Evolutionary conservation across 75 land plant genomes (phyloP), one percentile per base, ranked within the genome.

Genomic region (Picea glauca): DNA sequence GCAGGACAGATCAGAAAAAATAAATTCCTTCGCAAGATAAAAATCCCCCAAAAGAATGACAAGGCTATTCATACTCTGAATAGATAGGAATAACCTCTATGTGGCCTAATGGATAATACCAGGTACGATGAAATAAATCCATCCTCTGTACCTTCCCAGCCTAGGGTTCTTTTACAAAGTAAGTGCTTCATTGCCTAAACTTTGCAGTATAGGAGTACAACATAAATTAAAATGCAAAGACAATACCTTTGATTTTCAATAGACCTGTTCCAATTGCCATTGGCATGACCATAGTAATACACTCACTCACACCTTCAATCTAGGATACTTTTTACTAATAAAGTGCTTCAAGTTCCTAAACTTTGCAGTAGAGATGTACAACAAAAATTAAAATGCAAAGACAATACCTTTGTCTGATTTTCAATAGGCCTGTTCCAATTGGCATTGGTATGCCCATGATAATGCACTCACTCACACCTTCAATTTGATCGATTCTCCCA

Each of bases 271-370:
- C n/a, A n/a, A n/a, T n/a, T n/a, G n/a, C n/a, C n/a, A n/a, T n/a
- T n/a, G n/a, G n/a, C n/a, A n/a, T n/a, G n/a, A n/a, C n/a, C n/a
- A n/a, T n/a, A n/a, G n/a, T n/a, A n/a, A n/a, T n/a, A n/a, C n/a
- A n/a, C n/a, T n/a, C n/a, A n/a, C n/a, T n/a, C n/a, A n/a, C n/a
- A n/a, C n/a, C n/a, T n/a, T n/a, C n/a, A n/a, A n/a, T n/a, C n/a
- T n/a, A n/a, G n/a, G n/a, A 96, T 97, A 89, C 90, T 78, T 67
- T 13, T 5, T 30, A 18, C 6, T 30, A 63, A 30, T 4, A 38
- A 67, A 40, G 33, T 3, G n/a, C n/a, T 8, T 21, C 2, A 67
- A 67, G 6, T 38, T 20, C 18, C n/a, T 67, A 68, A 38, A 21
- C 23, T n/a, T 20, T 68, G 6, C 13, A 11, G 35, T 5, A 33